These are phyloP conservation scores for Babesia microti DNA, from an alignment of 169 alveolate genomes.

Conservation along the genomic window DNA sequence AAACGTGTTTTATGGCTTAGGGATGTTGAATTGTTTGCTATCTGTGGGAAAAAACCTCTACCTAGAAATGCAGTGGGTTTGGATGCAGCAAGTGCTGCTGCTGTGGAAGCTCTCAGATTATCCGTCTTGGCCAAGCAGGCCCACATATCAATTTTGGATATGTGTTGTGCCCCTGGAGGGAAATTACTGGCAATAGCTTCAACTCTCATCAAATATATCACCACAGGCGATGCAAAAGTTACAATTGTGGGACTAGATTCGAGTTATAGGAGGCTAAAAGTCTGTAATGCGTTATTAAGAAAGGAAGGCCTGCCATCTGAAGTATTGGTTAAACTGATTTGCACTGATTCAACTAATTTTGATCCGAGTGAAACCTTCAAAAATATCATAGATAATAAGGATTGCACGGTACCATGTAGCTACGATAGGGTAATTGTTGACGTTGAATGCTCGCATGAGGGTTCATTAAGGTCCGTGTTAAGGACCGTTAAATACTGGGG, in stretches of 20 bases:
- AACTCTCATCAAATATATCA: conserved; percentile 66
- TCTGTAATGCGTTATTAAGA: conserved; percentile 66
- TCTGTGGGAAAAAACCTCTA: conserved; percentile 1
- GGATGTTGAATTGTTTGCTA: conserved; percentile 27
- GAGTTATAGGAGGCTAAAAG: conserved; percentile 77
- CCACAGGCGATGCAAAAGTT: conserved; percentile 56
- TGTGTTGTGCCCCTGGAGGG: conserved; percentile 98
- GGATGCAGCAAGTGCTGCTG: conserved; percentile 51
- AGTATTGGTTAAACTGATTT: conserved; percentile 12
- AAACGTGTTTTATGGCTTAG: conserved; percentile 24
- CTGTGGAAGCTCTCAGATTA: conserved; percentile 33
- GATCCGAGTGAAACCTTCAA: conserved; percentile 43
- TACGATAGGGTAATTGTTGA: conserved; percentile 87
- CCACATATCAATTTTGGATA: conserved; percentile 69
- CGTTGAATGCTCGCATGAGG: conserved; percentile 93
- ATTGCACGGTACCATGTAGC: conserved; percentile 73
- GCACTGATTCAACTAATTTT: conserved; percentile 20
- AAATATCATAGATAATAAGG: conserved; percentile 74
- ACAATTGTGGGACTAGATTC: conserved; percentile 82
- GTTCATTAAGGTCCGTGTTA: conserved; percentile 78
- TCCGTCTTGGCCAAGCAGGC: conserved; percentile 2
- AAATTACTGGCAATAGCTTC: conserved; percentile 83
- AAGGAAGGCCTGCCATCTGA: conserved; percentile 69
- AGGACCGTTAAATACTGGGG: conserved; percentile 78
- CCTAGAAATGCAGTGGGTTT: conserved; percentile 20